Evolutionary conservation across 306 rosid species (phyloP).

Genomic region (Hippophae rhamnoides): DNA sequence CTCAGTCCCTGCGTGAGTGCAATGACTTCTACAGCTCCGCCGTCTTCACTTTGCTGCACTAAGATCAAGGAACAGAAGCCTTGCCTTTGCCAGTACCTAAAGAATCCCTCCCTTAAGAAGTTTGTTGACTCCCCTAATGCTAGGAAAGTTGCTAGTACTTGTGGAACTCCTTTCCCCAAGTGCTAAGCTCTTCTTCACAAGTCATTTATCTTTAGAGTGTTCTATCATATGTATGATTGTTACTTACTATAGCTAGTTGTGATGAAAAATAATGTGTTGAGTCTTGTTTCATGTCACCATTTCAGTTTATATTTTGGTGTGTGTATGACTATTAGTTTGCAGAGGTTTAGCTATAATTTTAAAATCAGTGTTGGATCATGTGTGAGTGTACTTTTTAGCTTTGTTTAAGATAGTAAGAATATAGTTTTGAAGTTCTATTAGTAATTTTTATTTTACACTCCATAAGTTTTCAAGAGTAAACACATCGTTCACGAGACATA

Average conservation of each 20-base stretch:
- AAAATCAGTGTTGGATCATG: conserved; percentile 25
- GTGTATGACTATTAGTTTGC: conserved; percentile 33
- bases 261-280: conserved; percentile 24
- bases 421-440: not conserved
- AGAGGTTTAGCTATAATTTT: conserved; percentile 25
- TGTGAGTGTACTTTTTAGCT: conserved; percentile 9
- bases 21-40: conserved; percentile 67
- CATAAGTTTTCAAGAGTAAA: no score
- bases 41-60: conserved; percentile 68
- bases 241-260: conserved; percentile 17
- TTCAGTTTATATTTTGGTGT: conserved; percentile 34
- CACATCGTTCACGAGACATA: no score
- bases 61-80: conserved; percentile 93
- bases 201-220: conserved; percentile 28
- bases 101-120: conserved; percentile 81
- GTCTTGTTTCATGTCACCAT: conserved; percentile 27
- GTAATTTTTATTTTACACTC: no score
- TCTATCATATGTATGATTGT: conserved; percentile 20
- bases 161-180: conserved; percentile 91
- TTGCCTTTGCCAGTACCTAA: conserved; percentile 86
- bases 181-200: conserved; percentile 28
- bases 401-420: conserved; percentile 1
- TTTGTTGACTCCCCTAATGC: conserved; percentile 92
- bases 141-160: conserved; percentile 77
- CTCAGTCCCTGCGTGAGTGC: conserved; percentile 87